phyloP scores from a whole-genome alignment of 129 eudicot genomes.

The carrot (Daucus carota) region DH1_v3.0 NC_030386.2:6298001-6298500 shows the following conservation, averaged over 20 bases:
- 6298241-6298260: background rate
- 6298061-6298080: background rate
- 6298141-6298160: background rate
- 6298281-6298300: background rate
- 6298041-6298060: background rate
- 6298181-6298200: background rate
- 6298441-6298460: background rate
- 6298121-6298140: background rate
- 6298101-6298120: background rate
- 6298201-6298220: background rate
- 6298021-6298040: constrained; percentile 3
- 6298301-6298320: background rate
- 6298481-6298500: no score
- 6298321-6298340: background rate
- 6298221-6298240: background rate
- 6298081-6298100: background rate
- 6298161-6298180: background rate
- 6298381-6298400: background rate
- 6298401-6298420: background rate
- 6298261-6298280: background rate
- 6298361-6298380: background rate
- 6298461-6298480: background rate
- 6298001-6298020: constrained; percentile 17
- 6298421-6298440: background rate
- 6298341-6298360: background rate